Percentiles rank a stretch among this genome's conserved stretches.
phyloP scores from a whole-genome alignment of 441 rosid species.

The Heliophila coronopifolia region DNA sequence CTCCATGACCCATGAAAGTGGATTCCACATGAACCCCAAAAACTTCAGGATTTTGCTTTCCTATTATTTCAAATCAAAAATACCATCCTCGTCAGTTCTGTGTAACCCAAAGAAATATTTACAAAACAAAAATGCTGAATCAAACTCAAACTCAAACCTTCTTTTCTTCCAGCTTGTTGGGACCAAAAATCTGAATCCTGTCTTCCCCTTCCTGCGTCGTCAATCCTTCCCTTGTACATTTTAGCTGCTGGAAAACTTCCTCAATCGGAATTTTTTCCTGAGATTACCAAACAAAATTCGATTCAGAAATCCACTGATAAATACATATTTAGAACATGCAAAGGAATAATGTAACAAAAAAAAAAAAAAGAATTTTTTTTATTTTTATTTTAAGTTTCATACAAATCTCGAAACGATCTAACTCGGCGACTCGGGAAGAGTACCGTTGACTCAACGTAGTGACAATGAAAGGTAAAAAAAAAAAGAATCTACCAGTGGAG shows the following conservation, averaged over 20 bases:
- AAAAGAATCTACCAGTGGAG: constrained; percentile 26
- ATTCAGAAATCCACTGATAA: too few relatives aligned
- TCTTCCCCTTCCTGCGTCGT: constrained; percentile 35
- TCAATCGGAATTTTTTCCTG: constrained; percentile 57
- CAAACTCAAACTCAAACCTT: constrained; percentile 42
- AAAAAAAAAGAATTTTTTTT: neutral
- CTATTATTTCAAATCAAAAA: constrained; percentile 22
- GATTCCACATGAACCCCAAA: constrained; percentile 64
- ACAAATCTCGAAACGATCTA: constrained; percentile 2
- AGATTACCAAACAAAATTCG: too few relatives aligned
- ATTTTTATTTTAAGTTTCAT: neutral
- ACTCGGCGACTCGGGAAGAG: constrained; percentile 19
- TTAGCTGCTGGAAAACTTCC: constrained; percentile 49
- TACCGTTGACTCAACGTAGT: constrained; percentile 25
- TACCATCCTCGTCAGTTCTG: too few relatives aligned
- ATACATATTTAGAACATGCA: too few relatives aligned
- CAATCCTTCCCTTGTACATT: constrained; percentile 47
- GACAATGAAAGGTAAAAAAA: constrained; percentile 24
- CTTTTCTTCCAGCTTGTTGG: constrained; percentile 62
- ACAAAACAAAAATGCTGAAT: neutral
- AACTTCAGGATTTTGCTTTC: constrained; percentile 50
- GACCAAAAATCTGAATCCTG: constrained; percentile 47
- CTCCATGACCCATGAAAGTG: constrained; percentile 45
- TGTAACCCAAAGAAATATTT: constrained; percentile 1
- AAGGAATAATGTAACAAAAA: too few relatives aligned